Evolutionary conservation across 345 rosid genomes (phyloP), one percentile per base, ranked within the genome.

Genomic region (Heritiera fomes): DNA sequence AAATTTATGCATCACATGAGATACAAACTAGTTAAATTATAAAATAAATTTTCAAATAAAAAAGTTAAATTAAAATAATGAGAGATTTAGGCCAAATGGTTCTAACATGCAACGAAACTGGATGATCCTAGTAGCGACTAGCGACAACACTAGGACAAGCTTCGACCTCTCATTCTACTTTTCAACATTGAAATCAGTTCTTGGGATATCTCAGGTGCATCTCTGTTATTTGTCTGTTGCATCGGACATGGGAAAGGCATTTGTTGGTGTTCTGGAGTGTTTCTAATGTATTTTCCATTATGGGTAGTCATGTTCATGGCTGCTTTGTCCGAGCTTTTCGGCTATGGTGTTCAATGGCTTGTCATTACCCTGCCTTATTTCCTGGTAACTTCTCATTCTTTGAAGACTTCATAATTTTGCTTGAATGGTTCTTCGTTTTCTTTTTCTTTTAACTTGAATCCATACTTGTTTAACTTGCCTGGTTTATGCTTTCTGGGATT

Each of bases 161-260:
- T 93, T 93, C 84, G 95, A 93, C 79, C 91, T 93, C 90, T 90
- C 94, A 0, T 81, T 91, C 2, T 91, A 93, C 88, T 91, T 94
- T 0, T 87, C 97, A 0, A 79, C 80, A 0, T 59, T 91, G 23
- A 92, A 92, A 81, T 75, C 89, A 14, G 90, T 87, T 41, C 87
- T 92, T 6, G 94, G 92, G 70, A 85, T 92, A 23, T 88, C 94
- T 32, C 97, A 92, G 81, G 85, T 90, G 40, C 87, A 88, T 78
- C 88, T 92, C 28, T 89, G 88, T 77, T 92, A 88, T 78, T 87
- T 92, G 71, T 86, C 92, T 0, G 94, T 89, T 61, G 97, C 95
- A n/a, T 93, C 97, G 7, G 94, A 93, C 80, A 75, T 93, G 87
- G 95, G 97, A 2, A 93, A 93, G 81, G 90, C 88, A 6, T 87